Base-by-base conservation (phyloP, 176 grass and related monocot species). In the Paspalum notatum region DNA sequence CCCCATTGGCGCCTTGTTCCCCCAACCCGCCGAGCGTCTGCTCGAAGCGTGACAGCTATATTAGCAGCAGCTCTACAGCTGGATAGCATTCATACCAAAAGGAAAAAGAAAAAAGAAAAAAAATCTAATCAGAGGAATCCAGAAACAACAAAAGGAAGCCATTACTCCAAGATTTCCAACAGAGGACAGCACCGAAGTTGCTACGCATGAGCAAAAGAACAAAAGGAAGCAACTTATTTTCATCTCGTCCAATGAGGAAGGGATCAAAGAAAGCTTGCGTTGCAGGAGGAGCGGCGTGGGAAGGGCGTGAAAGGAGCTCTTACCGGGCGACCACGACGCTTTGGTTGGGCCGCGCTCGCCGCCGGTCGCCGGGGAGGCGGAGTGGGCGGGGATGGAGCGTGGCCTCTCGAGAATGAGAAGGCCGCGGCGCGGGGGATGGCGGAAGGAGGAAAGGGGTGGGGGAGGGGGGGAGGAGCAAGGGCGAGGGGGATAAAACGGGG, bases 21-120 rank as follows among this genome's bases (percentile, higher is more conserved):
- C 74, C 74, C 83, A 63, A 69, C 76, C 72, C 58, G 80, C 50
- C 47, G 15, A 64, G 61, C 60, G 87, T 78, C 75, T 95, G 89
- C 68, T 89, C 65, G 69, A 83, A 66, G 38, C 14, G 59, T 61
- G 37, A 20, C 13, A 5, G 21, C 47, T 41, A 37, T 3, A 47
- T 83, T 20, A 74, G 80, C 68, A 53, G 27, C 49, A 15, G 32
- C 5, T 52, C 68, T 43, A 20, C 49, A 15, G 32, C 5, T 52
- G 46, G 9, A 7, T 1, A 27, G 13, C 25, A 25, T 61, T 27
- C 58, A 14, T 61, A 61, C 58, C 4, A 26, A 26, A 25, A 60
- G 22, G 6, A 42, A 43, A 43, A 43, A 43, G 6, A 43, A 43
- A 5, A 43, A 5, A 43, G 8, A 4, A 69, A 70, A 42, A 62